Conservation (phyloP, 73 alveolate genomes). For the Durusdinium trenchii region DNA sequence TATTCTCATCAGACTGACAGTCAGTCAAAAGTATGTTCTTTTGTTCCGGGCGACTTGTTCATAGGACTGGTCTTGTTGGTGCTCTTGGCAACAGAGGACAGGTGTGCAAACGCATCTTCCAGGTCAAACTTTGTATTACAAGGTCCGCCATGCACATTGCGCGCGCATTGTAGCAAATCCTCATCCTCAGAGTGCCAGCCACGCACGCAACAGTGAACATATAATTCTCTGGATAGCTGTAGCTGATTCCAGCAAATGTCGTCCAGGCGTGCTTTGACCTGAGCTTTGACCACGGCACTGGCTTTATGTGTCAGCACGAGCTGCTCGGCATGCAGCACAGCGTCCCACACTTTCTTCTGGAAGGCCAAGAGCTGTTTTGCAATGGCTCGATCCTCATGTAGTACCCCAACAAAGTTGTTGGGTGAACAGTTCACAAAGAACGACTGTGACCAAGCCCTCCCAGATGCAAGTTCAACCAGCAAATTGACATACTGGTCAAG, state of each 20-base stretch:
- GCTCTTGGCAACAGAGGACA: background rate
- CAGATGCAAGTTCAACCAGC: background rate
- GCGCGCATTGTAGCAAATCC: background rate
- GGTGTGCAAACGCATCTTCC: constrained; percentile 35
- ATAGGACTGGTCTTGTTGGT: background rate
- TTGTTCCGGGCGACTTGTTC: background rate
- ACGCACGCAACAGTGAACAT: background rate
- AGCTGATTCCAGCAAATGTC: constrained; percentile 36
- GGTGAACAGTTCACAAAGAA: background rate
- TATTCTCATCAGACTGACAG: background rate
- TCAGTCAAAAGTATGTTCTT: too few species aligned
- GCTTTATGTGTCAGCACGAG: background rate
- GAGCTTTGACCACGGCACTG: background rate
- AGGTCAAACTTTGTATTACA: background rate
- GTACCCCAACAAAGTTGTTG: background rate
- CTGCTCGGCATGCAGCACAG: background rate
- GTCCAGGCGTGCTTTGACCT: background rate
- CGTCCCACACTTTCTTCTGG: background rate
- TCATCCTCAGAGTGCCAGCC: background rate
- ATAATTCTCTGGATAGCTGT: background rate
- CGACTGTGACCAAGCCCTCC: background rate
- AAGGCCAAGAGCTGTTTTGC: background rate
- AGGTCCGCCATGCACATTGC: background rate
- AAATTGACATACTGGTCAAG: background rate
- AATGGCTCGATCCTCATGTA: background rate